phyloP scores from a whole-genome alignment of 1,139 yeast species.

The Kodamaea derodonti region DNA sequence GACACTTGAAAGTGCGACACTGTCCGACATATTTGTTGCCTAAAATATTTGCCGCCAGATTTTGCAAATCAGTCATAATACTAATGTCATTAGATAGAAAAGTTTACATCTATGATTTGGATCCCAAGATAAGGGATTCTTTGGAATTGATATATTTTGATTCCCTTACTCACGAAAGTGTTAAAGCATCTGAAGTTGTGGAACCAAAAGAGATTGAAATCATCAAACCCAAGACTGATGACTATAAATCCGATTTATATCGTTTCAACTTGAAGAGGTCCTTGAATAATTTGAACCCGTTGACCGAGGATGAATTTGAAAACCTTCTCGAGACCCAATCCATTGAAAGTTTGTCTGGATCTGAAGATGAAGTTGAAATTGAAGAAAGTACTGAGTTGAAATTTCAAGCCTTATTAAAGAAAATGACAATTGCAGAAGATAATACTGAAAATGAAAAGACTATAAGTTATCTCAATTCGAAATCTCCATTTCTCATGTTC shows the following conservation, averaged over 20 bases:
- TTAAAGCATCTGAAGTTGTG: neutral
- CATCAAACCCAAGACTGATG: constrained; percentile 7
- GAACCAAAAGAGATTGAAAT: neutral
- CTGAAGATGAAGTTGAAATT: constrained; percentile 36
- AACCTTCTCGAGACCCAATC: constrained; percentile 48
- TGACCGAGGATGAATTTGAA: constrained; percentile 61
- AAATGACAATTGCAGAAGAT: constrained; percentile 16
- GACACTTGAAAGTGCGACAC: no score
- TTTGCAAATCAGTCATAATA: no score
- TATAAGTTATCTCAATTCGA: constrained; percentile 55
- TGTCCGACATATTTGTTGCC: no score
- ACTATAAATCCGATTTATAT: constrained; percentile 61
- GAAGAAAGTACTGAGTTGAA: constrained; percentile 13
- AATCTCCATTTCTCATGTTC: constrained; percentile 60
- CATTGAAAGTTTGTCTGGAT: constrained; percentile 59
- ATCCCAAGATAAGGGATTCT: constrained; percentile 39
- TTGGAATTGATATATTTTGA: constrained; percentile 58
- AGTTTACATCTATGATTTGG: constrained; percentile 52
- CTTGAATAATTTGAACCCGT: constrained; percentile 40
- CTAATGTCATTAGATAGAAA: no score
- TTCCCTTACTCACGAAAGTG: constrained; percentile 32
- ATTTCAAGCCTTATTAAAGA: constrained; percentile 35
- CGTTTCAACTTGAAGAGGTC: constrained; percentile 58
- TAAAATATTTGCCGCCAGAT: no score
- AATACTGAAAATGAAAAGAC: constrained; percentile 23